Base-by-base conservation (phyloP, 2,329 filamentous ascomycete species). In the Curvularia hawaiiensis region DNA sequence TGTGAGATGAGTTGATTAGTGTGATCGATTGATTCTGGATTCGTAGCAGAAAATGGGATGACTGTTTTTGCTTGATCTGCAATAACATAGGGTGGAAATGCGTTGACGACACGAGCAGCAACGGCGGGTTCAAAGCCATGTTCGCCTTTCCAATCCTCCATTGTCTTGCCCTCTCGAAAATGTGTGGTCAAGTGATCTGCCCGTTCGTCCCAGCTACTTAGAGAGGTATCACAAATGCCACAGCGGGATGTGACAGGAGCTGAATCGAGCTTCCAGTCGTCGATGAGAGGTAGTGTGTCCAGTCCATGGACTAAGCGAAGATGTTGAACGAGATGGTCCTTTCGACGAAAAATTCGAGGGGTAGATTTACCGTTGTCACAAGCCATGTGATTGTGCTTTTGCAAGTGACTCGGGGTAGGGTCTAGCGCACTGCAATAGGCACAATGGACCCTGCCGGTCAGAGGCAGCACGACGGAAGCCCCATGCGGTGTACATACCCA, bases 311-410 rank as follows among this genome's bases (percentile, higher is more conserved):
- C 83, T 43, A 85, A 72, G 24, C 83, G 79, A 26, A 86, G 74
- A 66, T 86, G 84, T 62, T 86, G 84, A 28, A 83, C 81, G n/a
- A 86, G 77, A 63, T 86, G 84, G 63, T 86, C 84, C 67, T 86
- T 86, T 24, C 84, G 78, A 61, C 82, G 85, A 67, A 86, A 86
- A 0, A 82, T 84, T 28, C 84, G 82, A 63, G 90, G 87, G 50
- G 82, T 79, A 2, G 81, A 61, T 3, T 79, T 80, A 65, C 87
- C 84, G 65, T 90, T 87, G 54, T 85, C 84, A 69, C 90, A 92
- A 20, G 84, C 77, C 35, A 75, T 75, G 66, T 83, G 84, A 61
- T 85, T 84, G 72, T 87, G 85, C 14, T 74, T 77, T 64, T 86
- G 83, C 24, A 86, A 67, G 69, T 87, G 85, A 18, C 82, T 79